Percentiles rank a stretch among this genome's conserved stretches.
Evolutionary conservation across 371 early-diverging fungal genomes (phyloP).

Genomic region (Actinomortierella wolfii): DNA sequence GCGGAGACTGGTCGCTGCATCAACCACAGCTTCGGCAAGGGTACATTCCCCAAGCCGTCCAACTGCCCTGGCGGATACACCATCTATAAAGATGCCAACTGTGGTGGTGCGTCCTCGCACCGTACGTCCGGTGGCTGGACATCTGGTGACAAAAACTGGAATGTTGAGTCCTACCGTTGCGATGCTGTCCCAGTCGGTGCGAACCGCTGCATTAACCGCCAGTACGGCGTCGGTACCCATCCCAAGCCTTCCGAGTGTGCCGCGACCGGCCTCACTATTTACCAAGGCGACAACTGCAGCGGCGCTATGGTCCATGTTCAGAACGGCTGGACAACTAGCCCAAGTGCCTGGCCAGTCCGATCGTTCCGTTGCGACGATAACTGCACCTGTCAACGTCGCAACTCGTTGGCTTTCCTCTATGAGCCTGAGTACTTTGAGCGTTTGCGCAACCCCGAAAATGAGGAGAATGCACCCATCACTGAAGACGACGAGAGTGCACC

Average conservation of each 20-base stretch:
- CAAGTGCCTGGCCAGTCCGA: not conserved
- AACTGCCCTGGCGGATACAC: not conserved
- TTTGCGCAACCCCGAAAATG: not conserved
- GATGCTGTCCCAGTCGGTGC: not conserved
- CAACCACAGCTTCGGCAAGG: constrained; percentile 1
- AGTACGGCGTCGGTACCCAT: not conserved
- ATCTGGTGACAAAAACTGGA: not conserved
- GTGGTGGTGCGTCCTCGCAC: not conserved
- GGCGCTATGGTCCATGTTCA: not conserved
- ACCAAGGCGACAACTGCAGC: constrained; percentile 1
- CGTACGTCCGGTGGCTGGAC: not conserved
- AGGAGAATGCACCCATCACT: not conserved
- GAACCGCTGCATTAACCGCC: not conserved
- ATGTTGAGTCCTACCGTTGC: not conserved
- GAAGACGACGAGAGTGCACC: too few species aligned
- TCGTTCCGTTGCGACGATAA: constrained; percentile 3
- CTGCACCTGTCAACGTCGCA: not conserved
- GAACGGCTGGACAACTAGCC: not conserved
- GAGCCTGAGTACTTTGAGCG: not conserved
- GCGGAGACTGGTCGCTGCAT: not conserved
- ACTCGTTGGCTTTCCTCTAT: not conserved
- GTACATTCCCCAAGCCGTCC: not conserved
- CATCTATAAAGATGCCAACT: not conserved
- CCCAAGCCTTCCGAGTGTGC: constrained; percentile 1
- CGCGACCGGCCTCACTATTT: not conserved